Evolutionary conservation across 2,329 filamentous ascomycete genomes (phyloP).

Genomic region (Paraphaeosphaeria minitans): DNA sequence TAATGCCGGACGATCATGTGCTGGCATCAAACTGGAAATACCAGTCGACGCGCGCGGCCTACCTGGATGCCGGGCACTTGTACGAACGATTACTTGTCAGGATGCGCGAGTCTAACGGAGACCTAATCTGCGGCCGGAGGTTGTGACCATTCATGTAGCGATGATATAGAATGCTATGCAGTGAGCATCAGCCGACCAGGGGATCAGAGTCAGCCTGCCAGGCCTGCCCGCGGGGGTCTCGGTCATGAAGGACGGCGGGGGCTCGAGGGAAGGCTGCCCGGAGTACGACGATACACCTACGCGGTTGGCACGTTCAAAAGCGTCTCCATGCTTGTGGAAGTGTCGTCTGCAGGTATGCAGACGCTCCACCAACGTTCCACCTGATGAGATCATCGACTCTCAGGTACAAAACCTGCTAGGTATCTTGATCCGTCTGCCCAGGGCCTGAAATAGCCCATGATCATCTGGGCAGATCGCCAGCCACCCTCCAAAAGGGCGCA

Average conservation of each 20-base stretch:
- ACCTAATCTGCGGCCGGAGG: constrained; percentile 20
- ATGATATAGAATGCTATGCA: constrained; percentile 4
- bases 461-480: neutral
- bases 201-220: neutral
- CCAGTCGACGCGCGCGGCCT: constrained; percentile 18
- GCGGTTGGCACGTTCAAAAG: neutral
- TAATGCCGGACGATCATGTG: constrained; percentile 14
- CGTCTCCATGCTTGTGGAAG: neutral
- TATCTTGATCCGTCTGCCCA: neutral
- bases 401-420: neutral
- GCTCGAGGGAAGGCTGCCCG: neutral
- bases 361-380: neutral
- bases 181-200: constrained; percentile 4
- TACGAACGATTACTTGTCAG: constrained; percentile 13
- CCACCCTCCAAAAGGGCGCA: neutral
- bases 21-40: constrained; percentile 4
- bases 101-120: constrained; percentile 24
- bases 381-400: neutral
- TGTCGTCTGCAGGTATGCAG: neutral
- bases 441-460: neutral
- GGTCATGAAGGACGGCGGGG: neutral
- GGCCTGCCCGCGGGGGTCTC: neutral
- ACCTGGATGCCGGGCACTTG: constrained; percentile 24
- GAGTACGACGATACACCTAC: neutral
- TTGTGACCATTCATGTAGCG: constrained; percentile 13